A percentile compares a stretch with the other conserved stretches of the same genome.
These are phyloP conservation scores for Anisodus acutangulus DNA, from an alignment of 257 asterid genomes.

Conservation along the genomic window DNA sequence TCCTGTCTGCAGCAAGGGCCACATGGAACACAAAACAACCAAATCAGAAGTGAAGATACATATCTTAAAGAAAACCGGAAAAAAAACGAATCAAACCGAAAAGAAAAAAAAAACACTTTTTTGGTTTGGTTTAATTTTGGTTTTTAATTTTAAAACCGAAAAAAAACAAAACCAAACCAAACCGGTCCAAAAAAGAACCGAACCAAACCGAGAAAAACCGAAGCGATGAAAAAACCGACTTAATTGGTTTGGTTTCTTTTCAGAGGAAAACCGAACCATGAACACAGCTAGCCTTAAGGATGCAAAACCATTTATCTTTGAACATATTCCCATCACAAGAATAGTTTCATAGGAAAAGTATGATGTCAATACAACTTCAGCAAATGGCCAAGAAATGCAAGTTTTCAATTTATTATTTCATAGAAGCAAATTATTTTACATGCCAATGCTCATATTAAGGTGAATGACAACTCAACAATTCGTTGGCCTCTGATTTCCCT, in stretches of 20 bases:
- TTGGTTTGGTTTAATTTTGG: too few relatives aligned
- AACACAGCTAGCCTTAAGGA: too few relatives aligned
- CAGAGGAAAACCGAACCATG: too few relatives aligned
- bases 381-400: not conserved
- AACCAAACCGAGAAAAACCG: too few relatives aligned
- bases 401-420: not conserved
- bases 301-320: not conserved
- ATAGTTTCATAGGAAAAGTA: not conserved
- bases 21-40: constrained; percentile 32
- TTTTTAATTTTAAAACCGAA: too few relatives aligned
- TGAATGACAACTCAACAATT: not conserved
- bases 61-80: too few relatives aligned
- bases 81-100: too few relatives aligned
- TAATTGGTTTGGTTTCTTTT: too few relatives aligned
- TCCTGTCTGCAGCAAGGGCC: constrained; percentile 68
- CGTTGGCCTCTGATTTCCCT: not conserved
- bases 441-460: not conserved
- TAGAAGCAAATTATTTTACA: not conserved
- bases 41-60: not conserved
- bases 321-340: not conserved
- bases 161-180: too few relatives aligned
- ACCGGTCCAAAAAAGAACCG: too few relatives aligned
- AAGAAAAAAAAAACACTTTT: too few relatives aligned
- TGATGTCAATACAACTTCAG: not conserved
- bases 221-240: too few relatives aligned